Evolutionary conservation across 164 flowering plant genomes (phyloP), one percentile per base, ranked within the genome.

Genomic region (Dillenia turbinata): DNA sequence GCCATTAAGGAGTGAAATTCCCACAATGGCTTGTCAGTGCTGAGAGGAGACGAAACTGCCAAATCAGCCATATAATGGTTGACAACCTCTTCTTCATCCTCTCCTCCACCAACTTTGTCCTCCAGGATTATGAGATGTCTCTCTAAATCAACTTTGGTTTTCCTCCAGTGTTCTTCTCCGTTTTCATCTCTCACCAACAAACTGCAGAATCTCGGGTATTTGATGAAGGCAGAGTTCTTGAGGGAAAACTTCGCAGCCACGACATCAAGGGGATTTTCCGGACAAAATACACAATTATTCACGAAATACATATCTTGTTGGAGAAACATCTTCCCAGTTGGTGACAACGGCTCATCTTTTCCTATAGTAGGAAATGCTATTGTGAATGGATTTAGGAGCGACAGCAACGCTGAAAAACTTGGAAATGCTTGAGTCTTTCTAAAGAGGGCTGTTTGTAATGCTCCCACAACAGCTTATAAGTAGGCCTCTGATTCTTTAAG

Each of bases 131-230:
- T 15, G 61, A 85, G 9, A 69, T 87, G 93, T 12, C 70, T 61
- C 57, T 79, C 82, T 15, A 85, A 0, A 40, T 85, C 83, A 45
- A 85, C 62, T 8, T 74, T 44, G 14, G 74, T 75, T 51, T 33
- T 62, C 10, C 75, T 71, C 94, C 94, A 88, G 54, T 59, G 66
- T 67, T 85, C 81, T 24, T 47, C 44, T 22, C 87, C 89, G 16
- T 58, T n/a, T 5, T 48, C 44, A 76, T 88, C 79, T 12, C 73
- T 66, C 14, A 84, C 81, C 57, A 84, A 55, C 16, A 88, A 70
- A 59, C 89, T 79, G 59, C 71, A 61, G 73, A 88, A 88, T 47
- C 90, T 68, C 0, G 94, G 94, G 69, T 79, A 87, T 44, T 74
- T 54, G 49, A 75, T 45, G 69, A 85, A 60, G 55, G 73, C 5